Percentiles rank a stretch among this genome's conserved stretches.
Evolutionary conservation across 192 early-diverging fungal species (phyloP).

Genomic region (Entomortierella chlamydospora): DNA sequence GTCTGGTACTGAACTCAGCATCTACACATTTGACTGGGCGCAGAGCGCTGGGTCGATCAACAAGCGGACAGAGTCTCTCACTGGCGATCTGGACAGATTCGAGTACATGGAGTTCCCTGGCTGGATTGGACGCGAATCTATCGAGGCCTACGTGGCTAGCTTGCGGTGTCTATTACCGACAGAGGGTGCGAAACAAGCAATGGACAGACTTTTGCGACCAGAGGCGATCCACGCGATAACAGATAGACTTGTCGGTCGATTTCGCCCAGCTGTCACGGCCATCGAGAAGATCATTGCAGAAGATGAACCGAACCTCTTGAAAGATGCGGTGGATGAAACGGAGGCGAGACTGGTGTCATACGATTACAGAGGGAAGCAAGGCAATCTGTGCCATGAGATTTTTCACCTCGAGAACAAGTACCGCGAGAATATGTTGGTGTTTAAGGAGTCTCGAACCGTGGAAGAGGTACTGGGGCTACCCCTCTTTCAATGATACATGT

Average conservation of each 20-base stretch:
- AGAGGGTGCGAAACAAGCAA: not conserved
- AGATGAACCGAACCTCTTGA: not conserved
- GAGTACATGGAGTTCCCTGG: constrained; percentile 3
- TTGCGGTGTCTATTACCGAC: not conserved
- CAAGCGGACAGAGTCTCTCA: not conserved
- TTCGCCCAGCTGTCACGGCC: not conserved
- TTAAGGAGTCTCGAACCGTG: not conserved
- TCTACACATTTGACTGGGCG: not conserved
- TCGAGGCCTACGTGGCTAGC: not conserved
- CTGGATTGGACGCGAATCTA: not conserved
- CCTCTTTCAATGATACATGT: constrained; percentile 5
- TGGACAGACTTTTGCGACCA: not conserved
- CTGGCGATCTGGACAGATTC: too few species aligned
- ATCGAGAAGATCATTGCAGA: not conserved
- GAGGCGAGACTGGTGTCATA: not conserved
- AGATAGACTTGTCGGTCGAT: not conserved
- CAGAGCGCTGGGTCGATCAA: not conserved
- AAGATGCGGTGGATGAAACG: not conserved
- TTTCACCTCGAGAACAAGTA: not conserved
- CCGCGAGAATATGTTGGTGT: not conserved
- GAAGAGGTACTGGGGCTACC: not conserved
- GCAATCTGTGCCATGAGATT: not conserved
- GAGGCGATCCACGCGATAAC: not conserved
- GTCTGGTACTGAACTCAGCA: not conserved
- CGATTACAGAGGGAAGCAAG: not conserved